Evolutionary conservation across 2,329 filamentous ascomycete species (phyloP), one percentile per base, ranked within the genome.

Genomic region (Paecilomyces formosus): DNA sequence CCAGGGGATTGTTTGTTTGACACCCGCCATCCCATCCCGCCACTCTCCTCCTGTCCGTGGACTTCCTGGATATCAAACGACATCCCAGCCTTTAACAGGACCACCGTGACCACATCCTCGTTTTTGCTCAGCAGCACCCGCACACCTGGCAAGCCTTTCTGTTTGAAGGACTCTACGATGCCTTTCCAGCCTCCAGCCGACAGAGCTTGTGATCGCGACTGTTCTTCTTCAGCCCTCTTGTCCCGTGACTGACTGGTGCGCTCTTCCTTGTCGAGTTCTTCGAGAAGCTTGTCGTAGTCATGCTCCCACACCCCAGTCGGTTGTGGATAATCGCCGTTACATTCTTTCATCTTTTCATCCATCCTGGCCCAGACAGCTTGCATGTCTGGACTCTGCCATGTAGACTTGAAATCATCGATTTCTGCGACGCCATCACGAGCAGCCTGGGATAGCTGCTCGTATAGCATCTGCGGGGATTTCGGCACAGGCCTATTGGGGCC

Each of bases 301-400:
- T 66, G 62, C 33, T 73, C 70, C 76, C 77, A 79, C 39, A 73
- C 66, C 7, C 72, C 71, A 0, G 64, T 70, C 4, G 72, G 68
- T 60, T 74, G 73, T 30, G 75, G 62, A 50, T 73, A 64, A 5
- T 68, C 68, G 5, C 76, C 76, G 18, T 67, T 68, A 2, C 70
- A 71, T 55, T 76, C 72, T 39, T 64, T 67, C 56, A 76, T 65
- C 33, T 71, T 70, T 22, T 68, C 66, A 24, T 74, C 70, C 7
- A 76, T 65, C 31, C 66, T 67, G 2, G 71, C 66, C 72, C 74
- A 77, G 8, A 78, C 68, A 1, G 67, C 61, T 31, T 71, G 69
- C 64, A 78, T 69, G 45, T 77, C 74, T 2, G 72, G 68, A 49
- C 70, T 70, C 8, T 70, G 71, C 76, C 76, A 79, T 59, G 72